These are phyloP conservation scores for Torulaspora franciscae DNA, from an alignment of 805 yeast genomes.

Conservation along the genomic window DNA sequence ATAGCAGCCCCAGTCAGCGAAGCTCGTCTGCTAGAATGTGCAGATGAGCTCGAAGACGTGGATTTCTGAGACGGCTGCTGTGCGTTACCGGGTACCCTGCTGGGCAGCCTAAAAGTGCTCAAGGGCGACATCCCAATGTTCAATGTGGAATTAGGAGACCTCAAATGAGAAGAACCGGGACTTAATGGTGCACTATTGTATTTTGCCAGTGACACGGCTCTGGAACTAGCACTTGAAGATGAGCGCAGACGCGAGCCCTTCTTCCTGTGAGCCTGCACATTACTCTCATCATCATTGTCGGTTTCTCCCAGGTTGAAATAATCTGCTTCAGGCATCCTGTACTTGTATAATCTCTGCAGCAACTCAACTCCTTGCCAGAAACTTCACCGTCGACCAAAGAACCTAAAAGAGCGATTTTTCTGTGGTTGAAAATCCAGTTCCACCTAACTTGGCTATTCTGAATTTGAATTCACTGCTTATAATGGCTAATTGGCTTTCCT, in stretches of 20 bases:
- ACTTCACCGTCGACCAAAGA: neutral
- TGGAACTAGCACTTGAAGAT: slow-evolving; percentile 11
- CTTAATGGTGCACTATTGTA: slow-evolving; percentile 6
- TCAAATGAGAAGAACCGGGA: slow-evolving; percentile 9
- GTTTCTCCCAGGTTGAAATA: slow-evolving; percentile 10
- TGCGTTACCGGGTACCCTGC: slow-evolving; percentile 8
- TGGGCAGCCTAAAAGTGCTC: slow-evolving; percentile 12
- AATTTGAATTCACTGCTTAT: neutral
- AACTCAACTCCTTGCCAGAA: neutral
- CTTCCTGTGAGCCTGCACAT: slow-evolving; percentile 8
- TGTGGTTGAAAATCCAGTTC: neutral
- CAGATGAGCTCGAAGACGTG: slow-evolving; percentile 16
- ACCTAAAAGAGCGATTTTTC: neutral
- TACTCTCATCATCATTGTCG: slow-evolving; percentile 10
- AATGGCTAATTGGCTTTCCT: neutral
- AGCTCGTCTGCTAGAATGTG: slow-evolving; percentile 21
- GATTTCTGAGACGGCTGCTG: slow-evolving; percentile 10
- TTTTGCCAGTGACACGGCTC: slow-evolving; percentile 9
- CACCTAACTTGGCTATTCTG: neutral
- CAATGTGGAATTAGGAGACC: slow-evolving; percentile 13
- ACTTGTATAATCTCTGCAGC: neutral
- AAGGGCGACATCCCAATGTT: slow-evolving; percentile 10
- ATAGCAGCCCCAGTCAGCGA: slow-evolving; percentile 15
- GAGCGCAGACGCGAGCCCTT: slow-evolving; percentile 11
- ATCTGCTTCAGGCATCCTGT: slow-evolving; percentile 14